phyloP scores from a whole-genome alignment of 1,139 yeast species.

The Lodderomyces parapsilosis region DNA sequence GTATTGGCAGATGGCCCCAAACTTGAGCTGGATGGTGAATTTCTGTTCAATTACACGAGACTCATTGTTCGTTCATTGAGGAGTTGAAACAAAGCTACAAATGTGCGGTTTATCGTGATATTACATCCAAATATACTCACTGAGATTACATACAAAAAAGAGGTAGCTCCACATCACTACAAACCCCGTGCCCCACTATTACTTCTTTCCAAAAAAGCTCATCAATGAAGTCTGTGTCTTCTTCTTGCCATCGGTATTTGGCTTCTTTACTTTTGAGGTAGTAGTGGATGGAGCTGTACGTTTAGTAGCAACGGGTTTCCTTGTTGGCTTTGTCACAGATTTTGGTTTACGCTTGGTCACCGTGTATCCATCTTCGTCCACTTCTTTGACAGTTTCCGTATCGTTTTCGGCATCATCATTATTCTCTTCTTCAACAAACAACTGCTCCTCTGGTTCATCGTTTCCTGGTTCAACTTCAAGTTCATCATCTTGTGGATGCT shows the following conservation, averaged over 20 bases:
- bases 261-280: slow-evolving; percentile 11
- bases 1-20: too few relatives aligned
- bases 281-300: slow-evolving; percentile 1
- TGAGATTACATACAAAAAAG: too few relatives aligned
- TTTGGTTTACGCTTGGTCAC: slow-evolving; percentile 28
- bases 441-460: slow-evolving; percentile 9
- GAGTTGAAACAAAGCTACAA: too few relatives aligned
- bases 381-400: slow-evolving; percentile 18
- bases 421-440: slow-evolving; percentile 12
- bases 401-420: slow-evolving; percentile 9
- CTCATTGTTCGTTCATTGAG: too few relatives aligned
- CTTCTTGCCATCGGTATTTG: slow-evolving; percentile 19
- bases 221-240: slow-evolving; percentile 38
- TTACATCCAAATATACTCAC: too few relatives aligned
- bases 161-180: neutral
- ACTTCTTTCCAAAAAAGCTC: slow-evolving; percentile 37
- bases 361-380: slow-evolving; percentile 44
- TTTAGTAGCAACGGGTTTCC: slow-evolving; percentile 5
- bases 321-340: slow-evolving; percentile 16
- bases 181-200: neutral
- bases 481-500: slow-evolving; percentile 4
- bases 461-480: slow-evolving; percentile 5
- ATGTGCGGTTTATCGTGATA: too few relatives aligned
- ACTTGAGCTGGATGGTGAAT: too few relatives aligned
- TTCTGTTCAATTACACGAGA: too few relatives aligned